Evolutionary conservation across 257 asterid species (phyloP), one percentile per base, ranked within the genome.

Genomic region (Asclepias syriaca): DNA sequence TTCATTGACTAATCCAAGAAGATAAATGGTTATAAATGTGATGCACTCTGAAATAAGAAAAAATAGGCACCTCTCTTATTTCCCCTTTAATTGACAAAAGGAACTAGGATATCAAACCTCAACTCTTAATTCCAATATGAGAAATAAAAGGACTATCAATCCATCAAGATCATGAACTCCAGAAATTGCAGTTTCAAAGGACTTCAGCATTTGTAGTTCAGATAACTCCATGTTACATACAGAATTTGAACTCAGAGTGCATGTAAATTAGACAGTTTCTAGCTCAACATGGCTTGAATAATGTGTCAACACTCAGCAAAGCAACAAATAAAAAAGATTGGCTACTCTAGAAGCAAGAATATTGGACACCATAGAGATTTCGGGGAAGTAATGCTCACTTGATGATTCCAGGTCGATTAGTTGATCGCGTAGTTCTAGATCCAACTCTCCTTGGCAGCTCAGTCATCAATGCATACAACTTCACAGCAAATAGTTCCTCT

Each of bases 401-500:
- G 85, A 94, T 94, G 79, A 89, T 83, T 76, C 78, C 90, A 51
- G 99, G 99, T 75, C 85, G 80, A 58, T 83, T 91, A 51, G 68
- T 63, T 69, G 57, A 77, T 82, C 77, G 82, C 76, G 84, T 89
- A n/a, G 83, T 67, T 83, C 69, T 86, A 53, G 87, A 70, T 68
- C 5, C 69, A 68, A 79, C 84, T 79, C 77, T 80, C 86, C 80
- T 84, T 43, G 94, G 96, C 77, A 78, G 75, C 81, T 94, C 97
- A 37, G 90, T 79, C 4, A 87, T 74, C 78, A 94, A 79, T 18
- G 98, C 99, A 76, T 91, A 94, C 90, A 90, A 87, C 95, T 88
- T 94, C 60, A 94, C 99, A 2, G 91, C 90, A 71, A 91, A 91
- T 73, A 94, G 74, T 77, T 80, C 98, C 71, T 80, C 67, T 0